phyloP scores from a whole-genome alignment of 257 asterid species.

The Ophiorrhiza pumila region DNA sequence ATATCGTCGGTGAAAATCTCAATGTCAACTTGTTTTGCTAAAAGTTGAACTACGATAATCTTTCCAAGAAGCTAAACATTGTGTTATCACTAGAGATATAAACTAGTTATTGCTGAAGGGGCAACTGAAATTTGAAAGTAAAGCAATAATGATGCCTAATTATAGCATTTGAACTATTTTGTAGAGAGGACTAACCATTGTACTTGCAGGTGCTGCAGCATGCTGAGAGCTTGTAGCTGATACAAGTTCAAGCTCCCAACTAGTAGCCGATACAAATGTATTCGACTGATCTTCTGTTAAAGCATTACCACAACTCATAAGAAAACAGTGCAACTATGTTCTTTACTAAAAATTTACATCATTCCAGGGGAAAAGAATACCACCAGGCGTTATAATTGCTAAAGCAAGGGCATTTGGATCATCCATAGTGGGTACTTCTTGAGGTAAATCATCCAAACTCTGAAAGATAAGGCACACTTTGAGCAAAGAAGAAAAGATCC shows the following conservation, averaged over 20 bases:
- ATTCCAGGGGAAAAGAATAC: constrained; percentile 10
- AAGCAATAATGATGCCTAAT: too few species aligned
- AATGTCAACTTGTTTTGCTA: background rate
- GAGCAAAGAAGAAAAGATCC: constrained; percentile 5
- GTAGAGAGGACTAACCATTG: constrained; percentile 28
- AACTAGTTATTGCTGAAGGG: too few species aligned
- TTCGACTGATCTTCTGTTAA: constrained; percentile 26
- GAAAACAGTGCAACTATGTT: background rate
- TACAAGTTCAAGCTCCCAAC: constrained; percentile 72
- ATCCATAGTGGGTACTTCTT: constrained; percentile 35
- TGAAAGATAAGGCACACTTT: constrained; percentile 19
- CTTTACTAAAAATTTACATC: background rate
- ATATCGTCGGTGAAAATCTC: background rate
- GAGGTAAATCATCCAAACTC: constrained; percentile 58
- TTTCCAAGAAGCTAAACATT: too few species aligned
- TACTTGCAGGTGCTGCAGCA: constrained; percentile 20
- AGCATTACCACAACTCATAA: constrained; percentile 2
- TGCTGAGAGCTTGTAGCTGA: constrained; percentile 29
- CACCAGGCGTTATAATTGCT: constrained; percentile 38
- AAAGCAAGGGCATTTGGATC: constrained; percentile 24
- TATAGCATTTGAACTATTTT: background rate
- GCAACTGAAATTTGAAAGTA: too few species aligned
- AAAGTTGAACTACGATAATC: background rate
- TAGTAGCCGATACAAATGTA: constrained; percentile 30
- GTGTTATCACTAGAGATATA: too few species aligned